Conservation (phyloP, 176 grass and related monocot species). For the Dactylis glomerata region DNA sequence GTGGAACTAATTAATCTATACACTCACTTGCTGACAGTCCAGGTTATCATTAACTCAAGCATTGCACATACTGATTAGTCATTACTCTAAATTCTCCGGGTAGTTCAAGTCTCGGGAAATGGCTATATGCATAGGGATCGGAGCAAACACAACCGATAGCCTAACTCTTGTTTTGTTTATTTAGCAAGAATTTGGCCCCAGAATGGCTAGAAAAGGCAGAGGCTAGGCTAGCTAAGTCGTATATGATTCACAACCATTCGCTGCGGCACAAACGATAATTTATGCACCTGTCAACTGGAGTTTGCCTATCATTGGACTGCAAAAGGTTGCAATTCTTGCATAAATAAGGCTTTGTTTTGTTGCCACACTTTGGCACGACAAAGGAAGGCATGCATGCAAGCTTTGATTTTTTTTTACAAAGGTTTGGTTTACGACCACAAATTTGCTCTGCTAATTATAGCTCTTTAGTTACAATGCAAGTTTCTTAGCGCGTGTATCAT, state of each 20-base stretch:
- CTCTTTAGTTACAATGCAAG: too few relatives aligned
- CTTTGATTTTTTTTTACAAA: background rate
- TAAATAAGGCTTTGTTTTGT: background rate
- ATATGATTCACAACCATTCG: background rate
- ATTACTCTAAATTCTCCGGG: background rate
- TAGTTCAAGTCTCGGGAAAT: background rate
- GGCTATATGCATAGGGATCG: background rate
- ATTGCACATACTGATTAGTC: background rate
- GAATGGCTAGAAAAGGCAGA: background rate
- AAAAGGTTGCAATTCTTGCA: background rate
- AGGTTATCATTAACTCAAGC: constrained; percentile 8
- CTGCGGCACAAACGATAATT: background rate
- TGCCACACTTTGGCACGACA: background rate
- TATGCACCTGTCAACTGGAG: background rate
- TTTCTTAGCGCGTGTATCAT: too few relatives aligned
- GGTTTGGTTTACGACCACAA: too few relatives aligned
- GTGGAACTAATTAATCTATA: constrained; percentile 18
- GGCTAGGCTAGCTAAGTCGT: background rate
- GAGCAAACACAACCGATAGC: background rate
- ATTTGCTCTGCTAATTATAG: too few relatives aligned
- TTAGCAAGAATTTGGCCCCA: background rate
- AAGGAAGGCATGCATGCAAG: background rate
- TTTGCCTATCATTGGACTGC: background rate
- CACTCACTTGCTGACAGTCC: background rate
- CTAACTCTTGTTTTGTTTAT: background rate